Base-by-base conservation (phyloP, 805 yeast species). In the Saturnispora bothae region DNA sequence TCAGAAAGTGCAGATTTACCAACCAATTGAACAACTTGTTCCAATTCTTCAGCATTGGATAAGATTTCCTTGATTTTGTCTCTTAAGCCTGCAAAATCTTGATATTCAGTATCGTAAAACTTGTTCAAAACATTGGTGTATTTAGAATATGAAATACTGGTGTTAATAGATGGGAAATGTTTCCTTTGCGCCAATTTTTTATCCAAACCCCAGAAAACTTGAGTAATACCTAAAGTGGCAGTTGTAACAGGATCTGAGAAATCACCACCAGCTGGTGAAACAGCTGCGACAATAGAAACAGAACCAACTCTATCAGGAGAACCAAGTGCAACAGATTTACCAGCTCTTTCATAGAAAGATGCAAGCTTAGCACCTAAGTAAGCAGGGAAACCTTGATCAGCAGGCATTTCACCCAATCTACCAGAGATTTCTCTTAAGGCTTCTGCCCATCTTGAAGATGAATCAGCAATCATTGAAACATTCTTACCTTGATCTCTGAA, bases 391-490 rank as follows among this genome's bases (percentile, higher is more conserved):
- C 99, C 99, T 72, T 94, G 98, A 68, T 92, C 99, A 45, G 99
- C 99, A 60, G 99, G 99, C 99, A 92, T 92, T 73, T 92, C 99
- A 68, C 98, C 99, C 63, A 92, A 73, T 76, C 99, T 94, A 76
- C 99, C 99, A 38, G 97, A 88, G 62, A 92, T 82, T 75, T 92
- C 99, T 80, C 99, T 88, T 61, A 92, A 74, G 45, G 99, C 99
- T 71, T 92, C 99, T 32, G 99, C 99, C 99, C 99, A 92, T 73
- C 99, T 88, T 23, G 96, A 88, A 25, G 97, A 89, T 5, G 98
- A 92, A 64, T 92, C 99, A 43, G 99, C 99, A 81, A 92, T 92
- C 97, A 92, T 92, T 25, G 97, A 78, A 47, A 92, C 98, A 59
- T 92, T 72, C 72, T 92, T 92, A 69, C 99, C 99, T 71, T 92